Base-by-base conservation (phyloP, 225 moss, liverwort and hornwort genomes). In the Sphagnum contortum region DNA sequence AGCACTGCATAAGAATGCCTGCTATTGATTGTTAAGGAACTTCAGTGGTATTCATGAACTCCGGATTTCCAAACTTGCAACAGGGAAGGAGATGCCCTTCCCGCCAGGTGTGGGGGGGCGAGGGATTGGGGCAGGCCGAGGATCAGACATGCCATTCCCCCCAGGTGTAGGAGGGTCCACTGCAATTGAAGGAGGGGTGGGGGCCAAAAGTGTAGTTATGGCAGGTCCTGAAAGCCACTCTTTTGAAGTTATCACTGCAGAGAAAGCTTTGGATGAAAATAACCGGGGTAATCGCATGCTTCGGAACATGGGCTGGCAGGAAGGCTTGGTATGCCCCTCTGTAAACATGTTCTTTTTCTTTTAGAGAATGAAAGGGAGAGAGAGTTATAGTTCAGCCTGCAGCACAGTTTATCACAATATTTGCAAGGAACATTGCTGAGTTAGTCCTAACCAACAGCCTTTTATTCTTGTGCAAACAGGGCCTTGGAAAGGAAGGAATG, bases 201-300 rank as follows among this genome's bases (percentile, higher is more conserved):
- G 80, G 8, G 45, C 77, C 51, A 75, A 77, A 72, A 81, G 81
- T 79, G 73, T 79, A 64, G 77, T 77, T 47, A 89, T 92, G 87
- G 90, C 76, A 56, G 92, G 89, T 63, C 90, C 92, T 14, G 86
- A 89, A 73, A 77, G 69, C 46, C 81, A 91, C 76, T 86, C 89
- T 8, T 93, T 91, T 70, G 98, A 98, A 69, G 85, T 93, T 12
- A 91, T 93, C 52, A 89, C 93, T 47, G 70, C 80, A 14, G 93
- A 91, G 82, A 98, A 89, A 83, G 98, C 93, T 58, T 75, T 98
- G 66, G 93, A 89, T 72, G 82, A 88, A 74, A 87, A 71, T 64
- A 98, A 98, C 73, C 93, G 93, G 46, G 98, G 98, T 69, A 93
- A 98, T 73, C 91, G 98, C 64, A 98, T 98, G 98, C 89, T 98